Evolutionary conservation across 1,139 yeast species (phyloP), one percentile per base, ranked within the genome.

Genomic region (Candida dubliniensis): DNA sequence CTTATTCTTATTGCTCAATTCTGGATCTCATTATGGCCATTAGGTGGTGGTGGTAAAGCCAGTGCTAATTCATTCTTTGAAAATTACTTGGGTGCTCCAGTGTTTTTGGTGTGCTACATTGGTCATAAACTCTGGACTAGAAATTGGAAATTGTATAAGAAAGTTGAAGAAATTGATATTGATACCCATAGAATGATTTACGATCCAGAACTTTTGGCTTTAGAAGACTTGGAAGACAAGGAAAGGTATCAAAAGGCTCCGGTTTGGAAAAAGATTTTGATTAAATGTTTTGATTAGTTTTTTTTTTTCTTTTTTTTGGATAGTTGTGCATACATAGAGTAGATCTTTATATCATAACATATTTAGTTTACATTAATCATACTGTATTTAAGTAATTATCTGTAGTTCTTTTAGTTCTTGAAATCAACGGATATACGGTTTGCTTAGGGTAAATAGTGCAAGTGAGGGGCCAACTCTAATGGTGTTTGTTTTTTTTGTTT

Each of bases 161-260:
- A 56, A 11, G 64, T 66, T 23, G 58, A 59, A 18, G 69, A 68
- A 44, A 70, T 72, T 47, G 76, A 73, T 53, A 55, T 72, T 34
- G 68, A 70, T 46, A 60, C 69, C 11, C 77, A 76, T 41, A 63
- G 77, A 57, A 63, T 71, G 46, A 70, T 69, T 47, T 59, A 62
- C 37, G 74, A 72, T 53, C 61, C 70, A 52, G 73, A 68, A 42
- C 58, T 63, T 18, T 59, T 67, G 47, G 67, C 63, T 47, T 66
- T 67, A 50, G 72, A 67, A 51, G 54, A 64, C 43, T 68, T 69
- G 12, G 73, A 68, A 51, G 67, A 65, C 37, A 57, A 58, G 47
- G 56, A 56, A 24, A 47, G 50, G 23, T 55, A 59, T 34, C 50
- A 52, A 12, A 50, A 52, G 41, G 66, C 59, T 42, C 62, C 66